phyloP scores from a whole-genome alignment of 2,329 filamentous ascomycete genomes.

The Epichloe sibirici region DNA sequence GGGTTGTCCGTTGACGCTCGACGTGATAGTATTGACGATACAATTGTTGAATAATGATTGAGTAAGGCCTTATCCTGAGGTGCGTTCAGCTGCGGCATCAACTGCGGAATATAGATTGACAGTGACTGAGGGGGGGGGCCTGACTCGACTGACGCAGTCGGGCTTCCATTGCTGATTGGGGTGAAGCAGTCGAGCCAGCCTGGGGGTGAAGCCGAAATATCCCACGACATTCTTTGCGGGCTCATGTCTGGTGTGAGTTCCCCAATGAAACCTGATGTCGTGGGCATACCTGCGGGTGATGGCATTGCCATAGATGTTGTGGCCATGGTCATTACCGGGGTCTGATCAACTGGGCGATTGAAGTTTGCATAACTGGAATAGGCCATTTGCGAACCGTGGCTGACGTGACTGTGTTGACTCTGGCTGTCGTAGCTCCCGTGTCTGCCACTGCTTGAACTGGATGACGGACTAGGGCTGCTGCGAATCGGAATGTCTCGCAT shows the following conservation, averaged over 20 bases:
- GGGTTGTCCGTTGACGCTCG: conserved; percentile 17
- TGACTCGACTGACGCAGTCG: conserved; percentile 12
- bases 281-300: conserved; percentile 1
- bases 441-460: conserved; percentile 8
- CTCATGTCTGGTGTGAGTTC: conserved; percentile 11
- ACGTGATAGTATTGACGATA: conserved; percentile 21
- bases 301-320: conserved; percentile 5
- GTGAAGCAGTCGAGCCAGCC: conserved; percentile 15
- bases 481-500: conserved; percentile 12
- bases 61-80: conserved; percentile 20
- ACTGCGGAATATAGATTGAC: conserved; percentile 17
- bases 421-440: conserved; percentile 10
- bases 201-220: conserved; percentile 10
- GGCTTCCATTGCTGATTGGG: conserved; percentile 14
- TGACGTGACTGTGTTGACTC: conserved; percentile 5
- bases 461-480: conserved; percentile 11
- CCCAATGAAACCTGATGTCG: conserved; percentile 4
- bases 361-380: conserved; percentile 2
- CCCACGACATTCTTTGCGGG: conserved; percentile 12
- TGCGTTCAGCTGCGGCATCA: conserved; percentile 18
- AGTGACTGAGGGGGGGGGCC: conserved; percentile 9
- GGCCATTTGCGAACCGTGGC: conserved; percentile 1
- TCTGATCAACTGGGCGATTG: conserved; percentile 3
- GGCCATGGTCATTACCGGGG: conserved; percentile 3
- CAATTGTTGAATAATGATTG: conserved; percentile 23